Evolutionary conservation across 2,329 filamentous ascomycete genomes (phyloP), one percentile per base, ranked within the genome.

Genomic region (Hymenoscyphus fraxineus): DNA sequence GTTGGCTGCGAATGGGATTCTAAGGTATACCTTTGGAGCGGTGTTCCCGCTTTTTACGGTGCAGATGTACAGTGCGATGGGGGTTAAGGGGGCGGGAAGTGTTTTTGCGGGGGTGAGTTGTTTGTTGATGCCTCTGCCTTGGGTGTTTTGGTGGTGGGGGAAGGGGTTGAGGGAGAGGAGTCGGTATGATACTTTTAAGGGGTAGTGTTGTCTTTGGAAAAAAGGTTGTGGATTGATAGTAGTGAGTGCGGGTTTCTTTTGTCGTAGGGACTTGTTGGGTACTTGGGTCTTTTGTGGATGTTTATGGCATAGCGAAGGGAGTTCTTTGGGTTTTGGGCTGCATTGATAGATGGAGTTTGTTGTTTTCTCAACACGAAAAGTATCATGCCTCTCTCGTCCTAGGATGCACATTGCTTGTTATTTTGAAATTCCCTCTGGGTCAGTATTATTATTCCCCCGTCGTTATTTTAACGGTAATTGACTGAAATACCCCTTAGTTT

Each of bases 11-110:
- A 74, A 74, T 58, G 72, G 72, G 1, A 66, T 73, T 15, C 58
- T 73, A 12, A 64, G 73, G 1, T 74, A 73, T 63, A 44, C 39
- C 2, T 60, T 74, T 22, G 70, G 73, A 0, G 72, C 71, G 1
- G 63, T 66, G 1, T 75, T 75, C 41, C 73, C 73, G 1, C 64
- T 75, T 1, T 74, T 74, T 60, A 74, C 71, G 0, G 75, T 88
- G 0, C 83, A 86, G 65, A 84, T 80, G 76, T 80, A 79, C 60
- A 62, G 73, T 15, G 66, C 51, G 0, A 67, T 81, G 12, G 78
- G 77, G 0, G 76, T 80, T 15, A 75, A 72, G n/a, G 79, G 78
- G 76, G 80, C 80, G 2, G 77, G 75, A 3, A 77, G 75, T 27
- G 62, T 80, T 27, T 73, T 81, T 40, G 80, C 73, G 0, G 80